Conservation (phyloP, 2,329 filamentous ascomycete genomes). For the Monilinia aucupariae region DNA sequence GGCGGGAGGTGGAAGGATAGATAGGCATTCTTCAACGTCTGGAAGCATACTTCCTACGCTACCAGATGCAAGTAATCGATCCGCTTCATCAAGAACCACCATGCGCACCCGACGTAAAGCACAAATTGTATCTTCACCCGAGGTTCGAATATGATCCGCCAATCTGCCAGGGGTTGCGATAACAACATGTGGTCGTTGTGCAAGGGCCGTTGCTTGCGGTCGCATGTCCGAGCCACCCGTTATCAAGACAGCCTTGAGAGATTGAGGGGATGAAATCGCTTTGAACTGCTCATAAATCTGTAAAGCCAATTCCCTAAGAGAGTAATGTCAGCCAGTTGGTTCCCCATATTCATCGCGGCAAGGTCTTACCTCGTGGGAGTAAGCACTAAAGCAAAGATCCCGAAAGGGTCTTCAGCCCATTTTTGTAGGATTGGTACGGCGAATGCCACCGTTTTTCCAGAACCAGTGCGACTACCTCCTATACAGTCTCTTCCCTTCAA, state of each 20-base stretch:
- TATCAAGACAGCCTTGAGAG: slow-evolving; percentile 80
- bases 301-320: slow-evolving; percentile 73
- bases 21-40: slow-evolving; percentile 42
- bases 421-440: slow-evolving; percentile 89
- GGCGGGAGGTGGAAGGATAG: slow-evolving; percentile 68
- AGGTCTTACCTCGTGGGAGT: slow-evolving; percentile 68
- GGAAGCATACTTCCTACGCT: slow-evolving; percentile 17
- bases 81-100: slow-evolving; percentile 93
- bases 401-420: slow-evolving; percentile 87
- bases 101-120: slow-evolving; percentile 74
- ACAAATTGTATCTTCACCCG: slow-evolving; percentile 82
- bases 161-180: slow-evolving; percentile 91
- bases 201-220: slow-evolving; percentile 77
- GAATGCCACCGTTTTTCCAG: slow-evolving; percentile 95
- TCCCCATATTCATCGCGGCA: neutral
- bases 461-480: slow-evolving; percentile 88
- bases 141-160: slow-evolving; percentile 87
- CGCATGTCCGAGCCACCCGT: slow-evolving; percentile 93
- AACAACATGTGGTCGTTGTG: slow-evolving; percentile 79
- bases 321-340: slow-evolving; percentile 20
- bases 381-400: slow-evolving; percentile 82
- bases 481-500: slow-evolving; percentile 89
- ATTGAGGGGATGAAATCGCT: slow-evolving; percentile 82
- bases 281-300: slow-evolving; percentile 97
- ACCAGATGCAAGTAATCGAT: slow-evolving; percentile 74